phyloP scores from a whole-genome alignment of 257 asterid species.

The Fraxinus excelsior region DNA sequence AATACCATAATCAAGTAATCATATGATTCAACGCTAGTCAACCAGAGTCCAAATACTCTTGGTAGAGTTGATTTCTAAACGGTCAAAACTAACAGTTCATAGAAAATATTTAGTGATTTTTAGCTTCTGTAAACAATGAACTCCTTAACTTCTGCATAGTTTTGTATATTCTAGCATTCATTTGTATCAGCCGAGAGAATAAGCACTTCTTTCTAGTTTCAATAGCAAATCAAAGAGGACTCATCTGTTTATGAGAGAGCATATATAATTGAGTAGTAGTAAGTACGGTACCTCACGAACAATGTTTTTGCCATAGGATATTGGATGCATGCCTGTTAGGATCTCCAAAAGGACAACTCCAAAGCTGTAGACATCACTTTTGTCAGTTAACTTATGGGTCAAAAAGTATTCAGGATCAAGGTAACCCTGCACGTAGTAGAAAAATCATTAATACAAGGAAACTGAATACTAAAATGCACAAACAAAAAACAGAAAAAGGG shows the following conservation, averaged over 20 bases:
- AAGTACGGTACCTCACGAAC: constrained; percentile 69
- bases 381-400: constrained; percentile 75
- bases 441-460: constrained; percentile 16
- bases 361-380: constrained; percentile 87
- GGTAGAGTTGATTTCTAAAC: too few relatives aligned
- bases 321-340: constrained; percentile 86
- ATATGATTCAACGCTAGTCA: too few relatives aligned
- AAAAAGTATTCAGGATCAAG: constrained; percentile 87
- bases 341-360: constrained; percentile 84
- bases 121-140: not conserved
- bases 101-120: too few relatives aligned
- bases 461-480: not conserved
- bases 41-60: too few relatives aligned
- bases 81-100: too few relatives aligned
- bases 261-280: not conserved
- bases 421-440: constrained; percentile 52
- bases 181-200: not conserved
- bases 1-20: too few relatives aligned
- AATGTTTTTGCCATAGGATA: constrained; percentile 76
- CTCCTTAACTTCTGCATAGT: not conserved
- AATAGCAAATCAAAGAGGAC: not conserved
- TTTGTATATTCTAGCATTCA: not conserved
- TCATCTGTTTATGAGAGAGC: not conserved
- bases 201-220: too few relatives aligned
- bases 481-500: not conserved